These are phyloP conservation scores for Carex arenaria DNA, from an alignment of 202 grass and related monocot species.

Conservation along the genomic window DNA sequence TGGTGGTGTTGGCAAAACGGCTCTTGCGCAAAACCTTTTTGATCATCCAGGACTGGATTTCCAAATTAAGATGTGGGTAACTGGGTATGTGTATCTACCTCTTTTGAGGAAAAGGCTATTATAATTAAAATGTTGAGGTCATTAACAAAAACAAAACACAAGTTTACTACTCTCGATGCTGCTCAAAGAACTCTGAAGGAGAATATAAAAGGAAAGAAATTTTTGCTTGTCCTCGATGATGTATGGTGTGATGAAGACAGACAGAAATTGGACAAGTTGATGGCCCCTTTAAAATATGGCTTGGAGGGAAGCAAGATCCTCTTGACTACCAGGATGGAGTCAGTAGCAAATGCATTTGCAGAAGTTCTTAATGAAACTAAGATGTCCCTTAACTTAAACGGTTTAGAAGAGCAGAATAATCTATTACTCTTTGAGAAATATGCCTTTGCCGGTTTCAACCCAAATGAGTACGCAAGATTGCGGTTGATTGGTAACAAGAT, in stretches of 20 bases:
- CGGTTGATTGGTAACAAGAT: slow-evolving; percentile 1
- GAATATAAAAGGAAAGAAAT: not conserved
- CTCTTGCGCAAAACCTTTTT: slow-evolving; percentile 19
- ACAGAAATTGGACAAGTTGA: not conserved
- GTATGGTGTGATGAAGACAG: slow-evolving; percentile 20
- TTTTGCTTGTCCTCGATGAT: slow-evolving; percentile 35
- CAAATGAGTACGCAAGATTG: not conserved
- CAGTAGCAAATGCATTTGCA: slow-evolving; percentile 8
- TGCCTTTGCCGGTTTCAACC: not conserved
- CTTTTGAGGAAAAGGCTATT: slow-evolving; percentile 19
- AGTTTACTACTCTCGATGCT: not conserved
- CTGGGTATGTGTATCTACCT: slow-evolving; percentile 15
- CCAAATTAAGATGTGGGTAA: slow-evolving; percentile 16
- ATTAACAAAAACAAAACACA: not conserved
- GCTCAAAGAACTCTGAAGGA: not conserved
- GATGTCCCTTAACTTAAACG: not conserved
- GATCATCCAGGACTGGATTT: not conserved
- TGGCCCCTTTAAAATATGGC: slow-evolving; percentile 4
- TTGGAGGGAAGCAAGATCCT: slow-evolving; percentile 19
- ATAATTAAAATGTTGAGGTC: slow-evolving; percentile 15
- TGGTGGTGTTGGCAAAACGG: slow-evolving; percentile 22
- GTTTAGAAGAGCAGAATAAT: not conserved
- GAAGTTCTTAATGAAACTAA: not conserved
- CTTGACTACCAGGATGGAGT: slow-evolving; percentile 21
- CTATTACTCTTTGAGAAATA: slow-evolving; percentile 11